phyloP scores from a whole-genome alignment of 208 protist genomes.

The Acanthamoeba sp. region DNA sequence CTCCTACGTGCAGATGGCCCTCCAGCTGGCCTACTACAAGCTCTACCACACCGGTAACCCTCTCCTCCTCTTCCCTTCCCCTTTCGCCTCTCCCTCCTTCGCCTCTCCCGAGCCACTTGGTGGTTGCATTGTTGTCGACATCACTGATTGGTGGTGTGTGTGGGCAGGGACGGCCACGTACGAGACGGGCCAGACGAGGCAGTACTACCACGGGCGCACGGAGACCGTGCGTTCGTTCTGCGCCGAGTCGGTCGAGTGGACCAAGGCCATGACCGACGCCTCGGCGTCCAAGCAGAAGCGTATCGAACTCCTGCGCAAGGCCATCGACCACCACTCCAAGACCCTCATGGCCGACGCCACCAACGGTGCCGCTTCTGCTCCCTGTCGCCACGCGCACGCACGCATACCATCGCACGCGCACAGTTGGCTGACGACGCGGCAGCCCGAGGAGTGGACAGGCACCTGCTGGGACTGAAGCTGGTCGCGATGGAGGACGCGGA shows the following conservation, averaged over 20 bases:
- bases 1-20: slow-evolving; percentile 72
- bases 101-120: too few relatives aligned
- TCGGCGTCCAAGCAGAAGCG: slow-evolving; percentile 9
- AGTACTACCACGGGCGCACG: slow-evolving; percentile 71
- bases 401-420: neutral
- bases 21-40: slow-evolving; percentile 75
- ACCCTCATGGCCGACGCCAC: slow-evolving; percentile 31
- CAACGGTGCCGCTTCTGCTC: neutral
- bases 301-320: slow-evolving; percentile 33
- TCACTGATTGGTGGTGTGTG: too few relatives aligned
- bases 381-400: neutral
- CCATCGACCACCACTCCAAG: slow-evolving; percentile 50
- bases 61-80: too few relatives aligned
- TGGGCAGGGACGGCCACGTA: slow-evolving; percentile 48
- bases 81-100: too few relatives aligned
- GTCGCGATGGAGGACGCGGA: slow-evolving; percentile 44
- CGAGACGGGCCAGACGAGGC: slow-evolving; percentile 60
- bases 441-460: neutral
- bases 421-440: neutral
- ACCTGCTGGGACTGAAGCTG: slow-evolving; percentile 16
- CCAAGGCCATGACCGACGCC: slow-evolving; percentile 26
- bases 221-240: slow-evolving; percentile 73
- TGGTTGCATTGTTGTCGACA: neutral
- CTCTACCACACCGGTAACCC: slow-evolving; percentile 8
- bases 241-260: slow-evolving; percentile 63